phyloP scores from a whole-genome alignment of 1,284 basidiomycete genomes.

The Trichosporon coremiiforme region DNA sequence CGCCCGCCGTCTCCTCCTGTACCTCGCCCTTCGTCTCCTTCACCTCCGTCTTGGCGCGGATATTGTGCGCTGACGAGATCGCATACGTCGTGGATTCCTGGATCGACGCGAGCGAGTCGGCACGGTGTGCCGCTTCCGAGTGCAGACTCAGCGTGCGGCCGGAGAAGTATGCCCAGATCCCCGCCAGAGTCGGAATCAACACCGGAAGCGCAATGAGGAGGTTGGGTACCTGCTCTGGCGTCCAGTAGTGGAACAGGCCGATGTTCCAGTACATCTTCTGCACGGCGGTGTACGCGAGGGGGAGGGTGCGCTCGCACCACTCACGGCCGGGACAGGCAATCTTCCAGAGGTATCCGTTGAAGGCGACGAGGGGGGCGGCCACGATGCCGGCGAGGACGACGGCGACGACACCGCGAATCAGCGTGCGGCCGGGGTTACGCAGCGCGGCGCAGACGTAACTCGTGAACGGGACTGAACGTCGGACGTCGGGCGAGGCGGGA shows the following conservation, averaged over 20 bases:
- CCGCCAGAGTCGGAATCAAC: constrained; percentile 61
- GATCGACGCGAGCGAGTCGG: background rate
- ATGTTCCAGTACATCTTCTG: constrained; percentile 83
- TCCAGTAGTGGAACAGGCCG: constrained; percentile 87
- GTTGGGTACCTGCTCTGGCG: constrained; percentile 78
- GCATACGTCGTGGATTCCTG: background rate
- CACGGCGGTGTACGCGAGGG: constrained; percentile 78
- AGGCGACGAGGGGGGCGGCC: constrained; percentile 67
- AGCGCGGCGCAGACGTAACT: background rate
- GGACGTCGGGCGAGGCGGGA: background rate
- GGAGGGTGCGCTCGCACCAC: constrained; percentile 70
- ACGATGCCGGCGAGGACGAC: constrained; percentile 57
- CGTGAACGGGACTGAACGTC: background rate
- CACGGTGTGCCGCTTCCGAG: background rate
- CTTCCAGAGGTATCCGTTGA: constrained; percentile 69
- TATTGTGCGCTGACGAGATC: background rate
- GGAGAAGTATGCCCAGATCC: constrained; percentile 4
- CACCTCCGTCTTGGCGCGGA: background rate
- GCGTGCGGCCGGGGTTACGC: background rate
- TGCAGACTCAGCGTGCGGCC: background rate
- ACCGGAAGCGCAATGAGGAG: constrained; percentile 78
- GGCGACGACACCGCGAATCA: background rate
- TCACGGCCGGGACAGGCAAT: constrained; percentile 64
- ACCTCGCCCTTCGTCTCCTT: background rate
- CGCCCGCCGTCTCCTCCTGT: background rate